Evolutionary conservation across 306 rosid species (phyloP).

Genomic region (Adenanthera pavonina): DNA sequence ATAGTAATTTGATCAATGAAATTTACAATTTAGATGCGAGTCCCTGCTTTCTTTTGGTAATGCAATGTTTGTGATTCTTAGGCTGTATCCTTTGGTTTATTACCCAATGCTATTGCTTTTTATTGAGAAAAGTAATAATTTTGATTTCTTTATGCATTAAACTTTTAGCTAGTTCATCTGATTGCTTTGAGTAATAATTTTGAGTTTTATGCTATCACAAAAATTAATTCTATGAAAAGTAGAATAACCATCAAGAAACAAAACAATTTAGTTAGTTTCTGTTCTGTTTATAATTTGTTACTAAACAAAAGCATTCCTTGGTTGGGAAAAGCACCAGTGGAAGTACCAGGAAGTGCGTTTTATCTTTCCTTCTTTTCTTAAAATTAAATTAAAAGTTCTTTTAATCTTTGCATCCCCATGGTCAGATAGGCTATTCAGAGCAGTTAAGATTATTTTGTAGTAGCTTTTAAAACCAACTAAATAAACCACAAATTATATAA

Average conservation of each 20-base stretch:
- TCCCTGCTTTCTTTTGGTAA: not conserved
- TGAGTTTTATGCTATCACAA: not conserved
- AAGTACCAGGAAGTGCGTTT: not conserved
- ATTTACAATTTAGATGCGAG: slow-evolving; percentile 5
- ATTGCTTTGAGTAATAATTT: slow-evolving; percentile 18
- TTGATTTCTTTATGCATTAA: slow-evolving; percentile 2
- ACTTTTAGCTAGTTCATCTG: slow-evolving; percentile 18
- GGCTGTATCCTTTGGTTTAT: not conserved
- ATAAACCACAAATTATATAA: not conserved
- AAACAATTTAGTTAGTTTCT: not conserved
- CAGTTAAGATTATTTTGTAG: not conserved
- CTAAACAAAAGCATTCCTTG: not conserved
- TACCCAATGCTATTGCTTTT: not conserved
- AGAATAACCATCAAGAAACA: not conserved
- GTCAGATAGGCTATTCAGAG: not conserved
- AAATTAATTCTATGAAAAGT: not conserved
- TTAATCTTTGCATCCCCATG: not conserved
- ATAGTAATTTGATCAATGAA: not conserved
- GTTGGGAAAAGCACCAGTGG: not conserved
- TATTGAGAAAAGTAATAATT: not conserved
- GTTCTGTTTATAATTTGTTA: not conserved
- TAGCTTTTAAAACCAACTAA: not conserved
- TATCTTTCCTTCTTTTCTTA: not conserved
- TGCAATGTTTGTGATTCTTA: not conserved
- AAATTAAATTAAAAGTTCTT: not conserved